Conservation (phyloP, 2,329 filamentous ascomycete species). For the Fusarium multiceps region DNA sequence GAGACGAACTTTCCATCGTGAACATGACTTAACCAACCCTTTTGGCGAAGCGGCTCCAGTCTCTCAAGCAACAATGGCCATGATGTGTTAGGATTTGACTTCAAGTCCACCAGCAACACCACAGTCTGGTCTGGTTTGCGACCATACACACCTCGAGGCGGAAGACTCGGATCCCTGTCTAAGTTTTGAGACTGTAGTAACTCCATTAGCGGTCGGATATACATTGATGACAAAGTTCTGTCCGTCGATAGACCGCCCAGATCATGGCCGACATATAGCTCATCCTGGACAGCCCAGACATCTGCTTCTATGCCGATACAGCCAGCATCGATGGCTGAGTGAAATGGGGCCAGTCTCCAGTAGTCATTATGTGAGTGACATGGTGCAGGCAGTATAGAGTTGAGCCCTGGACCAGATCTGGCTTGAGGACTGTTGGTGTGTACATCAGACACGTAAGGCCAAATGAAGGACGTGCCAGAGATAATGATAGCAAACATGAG, state of each 20-base stretch:
- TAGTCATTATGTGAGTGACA: conserved; percentile 80
- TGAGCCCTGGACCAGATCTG: not conserved
- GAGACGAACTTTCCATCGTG: conserved; percentile 61
- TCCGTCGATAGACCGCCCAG: conserved; percentile 62
- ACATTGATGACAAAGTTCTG: conserved; percentile 70
- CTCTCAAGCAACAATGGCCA: conserved; percentile 45
- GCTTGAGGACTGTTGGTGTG: not conserved
- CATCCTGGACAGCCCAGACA: conserved; percentile 68
- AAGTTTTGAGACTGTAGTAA: conserved; percentile 63
- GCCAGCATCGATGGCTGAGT: conserved; percentile 68
- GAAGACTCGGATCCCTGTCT: not conserved
- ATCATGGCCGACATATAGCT: conserved; percentile 73
- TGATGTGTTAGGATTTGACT: conserved; percentile 56
- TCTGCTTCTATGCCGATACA: conserved; percentile 76
- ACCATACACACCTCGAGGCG: conserved; percentile 66
- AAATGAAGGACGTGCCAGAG: conserved; percentile 19
- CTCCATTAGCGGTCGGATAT: conserved; percentile 71
- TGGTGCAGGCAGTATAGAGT: conserved; percentile 57
- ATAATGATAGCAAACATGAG: conserved; percentile 27
- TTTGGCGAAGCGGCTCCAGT: conserved; percentile 68
- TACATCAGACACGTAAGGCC: not conserved
- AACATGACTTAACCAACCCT: conserved; percentile 67
- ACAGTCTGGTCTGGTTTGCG: conserved; percentile 64
- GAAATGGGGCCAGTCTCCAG: conserved; percentile 71
- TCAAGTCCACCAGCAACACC: conserved; percentile 76